Percentiles rank a stretch among this genome's conserved stretches.
These are phyloP conservation scores for Xylaria multiplex DNA, from an alignment of 2,329 filamentous ascomycete genomes.

Conservation along the genomic window DNA sequence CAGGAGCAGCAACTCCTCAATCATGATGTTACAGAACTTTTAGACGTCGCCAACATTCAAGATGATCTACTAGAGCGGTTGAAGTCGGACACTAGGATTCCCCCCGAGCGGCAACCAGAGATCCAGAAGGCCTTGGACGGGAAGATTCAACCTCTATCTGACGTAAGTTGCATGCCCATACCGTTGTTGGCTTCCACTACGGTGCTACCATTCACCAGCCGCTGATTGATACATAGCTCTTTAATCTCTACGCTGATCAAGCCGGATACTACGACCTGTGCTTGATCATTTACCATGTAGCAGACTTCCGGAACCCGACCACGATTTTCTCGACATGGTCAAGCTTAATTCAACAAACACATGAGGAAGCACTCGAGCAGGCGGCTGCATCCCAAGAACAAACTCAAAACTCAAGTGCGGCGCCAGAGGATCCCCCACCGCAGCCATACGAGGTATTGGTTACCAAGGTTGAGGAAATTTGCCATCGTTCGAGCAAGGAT, in stretches of 20 bases:
- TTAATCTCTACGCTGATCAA: conserved; percentile 89
- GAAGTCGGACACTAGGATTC: conserved; percentile 75
- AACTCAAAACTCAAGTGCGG: conserved; percentile 50
- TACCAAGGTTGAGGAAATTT: conserved; percentile 70
- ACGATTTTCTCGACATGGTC: conserved; percentile 88
- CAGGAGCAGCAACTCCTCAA: conserved; percentile 86
- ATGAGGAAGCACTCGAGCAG: conserved; percentile 63
- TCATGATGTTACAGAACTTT: conserved; percentile 83
- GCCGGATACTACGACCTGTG: conserved; percentile 95
- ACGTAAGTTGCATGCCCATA: conserved; percentile 64
- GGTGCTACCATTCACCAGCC: not conserved
- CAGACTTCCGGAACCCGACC: conserved; percentile 87
- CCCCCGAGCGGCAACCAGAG: conserved; percentile 68
- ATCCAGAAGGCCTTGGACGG: conserved; percentile 78
- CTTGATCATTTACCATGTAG: conserved; percentile 89
- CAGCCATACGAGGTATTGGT: conserved; percentile 77
- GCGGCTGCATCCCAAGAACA: conserved; percentile 55
- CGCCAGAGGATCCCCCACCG: conserved; percentile 53
- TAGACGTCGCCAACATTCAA: conserved; percentile 95
- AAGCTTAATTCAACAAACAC: conserved; percentile 78
- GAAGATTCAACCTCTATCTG: conserved; percentile 78
- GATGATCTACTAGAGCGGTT: conserved; percentile 87
- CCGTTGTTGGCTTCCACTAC: not conserved
- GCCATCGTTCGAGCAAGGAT: conserved; percentile 71
- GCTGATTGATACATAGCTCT: conserved; percentile 68